phyloP scores from a whole-genome alignment of 1,284 basidiomycete genomes.

The Malassezia slooffiae region DNA sequence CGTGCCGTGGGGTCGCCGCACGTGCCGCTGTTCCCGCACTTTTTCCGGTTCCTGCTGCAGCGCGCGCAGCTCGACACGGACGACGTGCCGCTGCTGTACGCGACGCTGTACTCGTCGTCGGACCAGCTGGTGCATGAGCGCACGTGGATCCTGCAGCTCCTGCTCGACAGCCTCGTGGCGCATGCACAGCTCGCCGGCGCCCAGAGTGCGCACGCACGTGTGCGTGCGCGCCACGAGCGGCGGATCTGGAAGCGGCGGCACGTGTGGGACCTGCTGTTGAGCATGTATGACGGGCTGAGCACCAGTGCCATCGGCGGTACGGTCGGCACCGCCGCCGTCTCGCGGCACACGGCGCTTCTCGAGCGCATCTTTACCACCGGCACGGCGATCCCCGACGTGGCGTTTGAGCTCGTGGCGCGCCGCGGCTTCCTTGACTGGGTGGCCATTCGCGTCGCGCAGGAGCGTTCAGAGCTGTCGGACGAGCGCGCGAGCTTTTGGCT shows the following conservation, averaged over 20 bases:
- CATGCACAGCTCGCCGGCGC: conserved; percentile 6
- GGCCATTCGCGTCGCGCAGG: conserved; percentile 20
- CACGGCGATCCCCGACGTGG: conserved; percentile 17
- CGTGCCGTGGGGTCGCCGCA: conserved; percentile 66
- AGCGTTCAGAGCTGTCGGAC: not conserved
- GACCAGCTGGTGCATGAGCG: conserved; percentile 69
- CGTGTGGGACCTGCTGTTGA: conserved; percentile 74
- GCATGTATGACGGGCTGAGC: conserved; percentile 58
- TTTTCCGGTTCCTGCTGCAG: conserved; percentile 71
- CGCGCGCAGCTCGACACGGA: conserved; percentile 61
- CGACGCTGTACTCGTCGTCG: conserved; percentile 62
- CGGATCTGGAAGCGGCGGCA: conserved; percentile 65
- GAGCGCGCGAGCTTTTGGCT: conserved; percentile 5
- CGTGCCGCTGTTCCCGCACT: conserved; percentile 66
- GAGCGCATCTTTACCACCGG: conserved; percentile 14
- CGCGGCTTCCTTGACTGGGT: conserved; percentile 27
- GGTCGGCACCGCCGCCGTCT: conserved; percentile 1
- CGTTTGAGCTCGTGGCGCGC: conserved; percentile 21
- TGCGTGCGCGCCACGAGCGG: conserved; percentile 56
- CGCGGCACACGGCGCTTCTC: conserved; percentile 1
- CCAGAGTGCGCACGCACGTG: not conserved
- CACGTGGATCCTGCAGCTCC: conserved; percentile 72
- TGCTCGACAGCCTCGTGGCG: conserved; percentile 59
- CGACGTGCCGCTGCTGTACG: conserved; percentile 75
- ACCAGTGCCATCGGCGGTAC: conserved; percentile 33